Base-by-base conservation (phyloP, 495 filamentous ascomycete genomes). In the Apodospora peruviana region DNA sequence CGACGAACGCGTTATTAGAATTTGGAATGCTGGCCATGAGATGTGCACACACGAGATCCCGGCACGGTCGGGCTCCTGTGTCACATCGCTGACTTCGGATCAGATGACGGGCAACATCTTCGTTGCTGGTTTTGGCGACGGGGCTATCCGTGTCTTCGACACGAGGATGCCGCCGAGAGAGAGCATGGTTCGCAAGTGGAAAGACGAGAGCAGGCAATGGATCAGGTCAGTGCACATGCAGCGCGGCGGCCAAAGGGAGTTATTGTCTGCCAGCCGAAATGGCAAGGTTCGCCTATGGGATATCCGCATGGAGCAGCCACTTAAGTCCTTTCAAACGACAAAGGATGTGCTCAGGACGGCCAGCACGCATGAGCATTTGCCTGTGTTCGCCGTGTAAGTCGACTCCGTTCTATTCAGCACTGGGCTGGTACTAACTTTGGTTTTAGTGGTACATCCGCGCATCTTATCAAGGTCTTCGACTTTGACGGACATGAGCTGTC, bases 221-320 rank as follows among this genome's bases (percentile, higher is more conserved):
- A 84, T 99, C 59, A 87, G 85, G 52, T 91, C 89, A 52, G 88
- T 96, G 21, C 93, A 97, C 56, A 90, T 99, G 83, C 93, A 99
- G 65, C 87, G 93, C 29, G 93, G 93, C 48, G 93, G 93, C 4
- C 77, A 94, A 68, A 75, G 93, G 42, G 93, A 99, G 60, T 75
- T 99, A 12, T 73, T 97, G 24, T 87, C 83, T 11, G 93, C 88
- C 8, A 90, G 87, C 58, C 77, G 87, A 36, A 90, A 91, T 55
- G 93, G 93, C 42, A 91, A 94, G 62, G 85, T 99, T 52, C 87
- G 88, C 60, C 77, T 99, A 5, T 99, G 93, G 93, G 93, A 99
- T 71, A 88, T 99, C 41, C 80, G 91, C 35, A 85, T 86, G 80
- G 83, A 91, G 46, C 65, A 77, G 52, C 81, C 86, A 4, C 73